Evolutionary conservation across 805 yeast genomes (phyloP).

Genomic region (Candida takata): DNA sequence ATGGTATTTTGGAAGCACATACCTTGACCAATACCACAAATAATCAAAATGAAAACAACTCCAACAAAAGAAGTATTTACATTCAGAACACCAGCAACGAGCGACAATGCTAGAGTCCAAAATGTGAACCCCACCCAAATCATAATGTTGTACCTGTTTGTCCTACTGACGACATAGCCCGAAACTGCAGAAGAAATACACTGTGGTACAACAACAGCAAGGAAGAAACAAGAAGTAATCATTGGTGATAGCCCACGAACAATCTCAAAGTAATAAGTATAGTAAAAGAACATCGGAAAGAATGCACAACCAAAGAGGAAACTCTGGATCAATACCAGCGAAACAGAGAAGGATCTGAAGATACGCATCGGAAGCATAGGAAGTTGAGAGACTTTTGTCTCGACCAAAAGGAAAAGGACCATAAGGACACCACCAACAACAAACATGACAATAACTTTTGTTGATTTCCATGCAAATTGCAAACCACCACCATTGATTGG

Average conservation of each 20-base stretch:
- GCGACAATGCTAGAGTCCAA: conserved; percentile 11
- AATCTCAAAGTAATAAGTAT: conserved; percentile 34
- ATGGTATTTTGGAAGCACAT: conserved; percentile 16
- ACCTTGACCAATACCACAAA: conserved; percentile 35
- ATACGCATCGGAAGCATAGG: conserved; percentile 49
- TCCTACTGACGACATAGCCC: conserved; percentile 10
- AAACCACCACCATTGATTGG: conserved; percentile 60
- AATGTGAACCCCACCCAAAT: conserved; percentile 15
- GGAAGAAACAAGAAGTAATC: conserved; percentile 13
- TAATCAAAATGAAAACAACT: conserved; percentile 28
- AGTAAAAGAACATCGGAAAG: conserved; percentile 39
- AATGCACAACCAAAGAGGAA: conserved; percentile 44
- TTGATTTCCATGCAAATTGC: conserved; percentile 47
- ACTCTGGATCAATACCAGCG: conserved; percentile 32
- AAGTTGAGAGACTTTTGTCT: conserved; percentile 34
- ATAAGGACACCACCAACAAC: conserved; percentile 36
- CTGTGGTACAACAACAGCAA: conserved; percentile 14
- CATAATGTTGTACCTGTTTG: conserved; percentile 12
- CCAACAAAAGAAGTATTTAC: conserved; percentile 24
- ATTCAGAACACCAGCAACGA: conserved; percentile 8
- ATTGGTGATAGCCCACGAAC: conserved; percentile 14
- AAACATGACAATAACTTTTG: conserved; percentile 34
- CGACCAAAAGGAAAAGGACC: conserved; percentile 39
- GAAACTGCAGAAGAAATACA: conserved; percentile 9
- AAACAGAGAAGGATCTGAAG: conserved; percentile 30